Conservation (phyloP, 345 rosid genomes). For the Bretschneidera sinensis region DNA sequence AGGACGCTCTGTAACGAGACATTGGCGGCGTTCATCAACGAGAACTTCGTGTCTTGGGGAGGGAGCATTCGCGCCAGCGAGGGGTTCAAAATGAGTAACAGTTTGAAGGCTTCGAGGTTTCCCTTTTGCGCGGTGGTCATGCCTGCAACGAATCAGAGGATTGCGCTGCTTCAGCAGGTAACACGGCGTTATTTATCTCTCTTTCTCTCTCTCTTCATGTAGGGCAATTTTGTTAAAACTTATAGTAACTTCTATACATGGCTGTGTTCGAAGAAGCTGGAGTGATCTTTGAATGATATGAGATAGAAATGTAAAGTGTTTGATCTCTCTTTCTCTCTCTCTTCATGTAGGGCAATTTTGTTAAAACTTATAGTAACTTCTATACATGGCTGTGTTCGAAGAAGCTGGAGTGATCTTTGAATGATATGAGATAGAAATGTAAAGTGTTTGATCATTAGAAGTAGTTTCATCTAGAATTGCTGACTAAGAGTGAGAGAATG, state of each 20-base stretch:
- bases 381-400: no score
- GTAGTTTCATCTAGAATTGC: not conserved
- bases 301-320: not conserved
- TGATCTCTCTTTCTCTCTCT: not conserved
- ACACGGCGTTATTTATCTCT: not conserved
- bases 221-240: not conserved
- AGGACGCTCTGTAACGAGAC: conserved; percentile 66
- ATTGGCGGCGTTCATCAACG: conserved; percentile 64
- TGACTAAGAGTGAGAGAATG: not conserved
- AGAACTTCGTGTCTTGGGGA: conserved; percentile 95
- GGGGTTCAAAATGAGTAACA: conserved; percentile 98
- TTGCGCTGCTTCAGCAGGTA: conserved; percentile 94
- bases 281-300: no score
- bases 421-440: no score
- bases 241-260: no score
- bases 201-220: not conserved
- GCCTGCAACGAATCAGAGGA: conserved; percentile 93
- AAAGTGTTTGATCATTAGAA: not conserved
- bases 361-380: no score
- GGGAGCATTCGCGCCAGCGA: conserved; percentile 92
- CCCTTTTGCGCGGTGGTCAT: conserved; percentile 98
- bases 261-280: no score
- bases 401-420: no score
- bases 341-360: not conserved
- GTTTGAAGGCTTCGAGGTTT: conserved; percentile 91